Percentiles rank a stretch among this genome's conserved stretches.
These are phyloP conservation scores for Zoysia matrella DNA, from an alignment of 202 grass and related monocot genomes.

Conservation along the genomic window DNA sequence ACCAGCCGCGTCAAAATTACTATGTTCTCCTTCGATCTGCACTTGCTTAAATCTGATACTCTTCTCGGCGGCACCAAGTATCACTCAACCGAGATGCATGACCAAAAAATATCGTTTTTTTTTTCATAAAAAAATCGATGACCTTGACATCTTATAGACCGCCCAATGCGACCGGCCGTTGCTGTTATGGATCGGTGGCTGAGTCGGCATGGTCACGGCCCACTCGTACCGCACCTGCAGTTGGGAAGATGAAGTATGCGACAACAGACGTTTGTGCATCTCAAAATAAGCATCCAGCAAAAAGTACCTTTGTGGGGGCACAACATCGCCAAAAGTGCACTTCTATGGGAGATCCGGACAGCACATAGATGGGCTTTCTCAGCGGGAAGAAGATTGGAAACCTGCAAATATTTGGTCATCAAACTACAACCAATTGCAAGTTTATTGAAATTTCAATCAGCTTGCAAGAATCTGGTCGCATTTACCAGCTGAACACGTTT, in stretches of 20 bases:
- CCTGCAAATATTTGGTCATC: slow-evolving; percentile 49
- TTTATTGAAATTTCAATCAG: background rate
- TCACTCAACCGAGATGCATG: background rate
- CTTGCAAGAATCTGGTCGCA: slow-evolving; percentile 4
- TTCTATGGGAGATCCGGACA: slow-evolving; percentile 64
- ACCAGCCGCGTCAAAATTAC: too few species aligned
- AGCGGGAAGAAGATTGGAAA: slow-evolving; percentile 97
- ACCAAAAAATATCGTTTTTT: background rate
- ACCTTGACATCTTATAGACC: slow-evolving; percentile 57
- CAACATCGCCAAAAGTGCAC: slow-evolving; percentile 97
- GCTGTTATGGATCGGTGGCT: slow-evolving; percentile 88
- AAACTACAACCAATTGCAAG: background rate
- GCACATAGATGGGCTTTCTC: slow-evolving; percentile 74
- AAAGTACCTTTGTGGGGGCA: slow-evolving; percentile 71
- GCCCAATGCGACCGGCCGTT: slow-evolving; percentile 92
- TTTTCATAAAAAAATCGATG: background rate
- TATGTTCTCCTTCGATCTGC: too few species aligned
- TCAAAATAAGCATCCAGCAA: background rate
- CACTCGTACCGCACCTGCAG: slow-evolving; percentile 97
- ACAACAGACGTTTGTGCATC: background rate
- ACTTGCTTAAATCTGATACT: background rate
- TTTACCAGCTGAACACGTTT: slow-evolving; percentile 99
- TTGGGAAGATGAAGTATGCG: slow-evolving; percentile 3
- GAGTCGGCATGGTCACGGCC: slow-evolving; percentile 70
- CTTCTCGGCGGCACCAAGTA: background rate